Conservation (phyloP, 495 filamentous ascomycete genomes). For the Chaetomium cochliodes region DNA sequence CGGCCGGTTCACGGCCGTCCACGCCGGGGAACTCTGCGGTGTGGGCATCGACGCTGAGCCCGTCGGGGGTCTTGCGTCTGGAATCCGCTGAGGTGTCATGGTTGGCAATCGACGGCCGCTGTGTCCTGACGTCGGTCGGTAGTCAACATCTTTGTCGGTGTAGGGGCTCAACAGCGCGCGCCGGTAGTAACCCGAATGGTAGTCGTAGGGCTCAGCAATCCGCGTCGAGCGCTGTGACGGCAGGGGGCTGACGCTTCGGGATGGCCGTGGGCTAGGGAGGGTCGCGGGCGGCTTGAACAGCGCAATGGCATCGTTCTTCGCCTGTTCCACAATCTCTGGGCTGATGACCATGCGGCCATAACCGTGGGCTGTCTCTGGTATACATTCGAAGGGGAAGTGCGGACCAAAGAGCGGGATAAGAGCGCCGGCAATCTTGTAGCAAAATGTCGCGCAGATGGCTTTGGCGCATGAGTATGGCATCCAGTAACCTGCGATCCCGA, state of each 20-base stretch:
- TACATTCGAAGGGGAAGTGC: constrained; percentile 70
- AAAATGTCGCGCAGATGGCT: constrained; percentile 84
- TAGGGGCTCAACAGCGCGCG: constrained; percentile 34
- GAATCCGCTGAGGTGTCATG: neutral
- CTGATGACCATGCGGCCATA: constrained; percentile 71
- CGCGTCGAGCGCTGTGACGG: constrained; percentile 14
- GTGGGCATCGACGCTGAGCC: neutral
- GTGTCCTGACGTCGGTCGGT: constrained; percentile 23
- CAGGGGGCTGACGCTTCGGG: constrained; percentile 23
- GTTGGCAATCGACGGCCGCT: neutral
- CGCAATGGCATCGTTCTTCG: constrained; percentile 54
- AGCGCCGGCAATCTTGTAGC: constrained; percentile 75
- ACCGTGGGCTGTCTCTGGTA: constrained; percentile 53
- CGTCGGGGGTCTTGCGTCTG: neutral
- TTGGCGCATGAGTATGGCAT: constrained; percentile 84
- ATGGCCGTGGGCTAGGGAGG: constrained; percentile 10
- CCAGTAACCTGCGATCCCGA: constrained; percentile 76
- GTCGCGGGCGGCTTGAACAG: constrained; percentile 10
- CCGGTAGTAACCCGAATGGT: constrained; percentile 18
- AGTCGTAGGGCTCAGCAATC: constrained; percentile 9
- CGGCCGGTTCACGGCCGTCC: constrained; percentile 23
- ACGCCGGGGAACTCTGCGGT: constrained; percentile 13
- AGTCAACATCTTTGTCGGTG: constrained; percentile 41
- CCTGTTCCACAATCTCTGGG: constrained; percentile 53
- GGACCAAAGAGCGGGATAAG: constrained; percentile 86